Evolutionary conservation across 2,329 filamentous ascomycete species (phyloP), one percentile per base, ranked within the genome.

Genomic region (Epichloe typhina): DNA sequence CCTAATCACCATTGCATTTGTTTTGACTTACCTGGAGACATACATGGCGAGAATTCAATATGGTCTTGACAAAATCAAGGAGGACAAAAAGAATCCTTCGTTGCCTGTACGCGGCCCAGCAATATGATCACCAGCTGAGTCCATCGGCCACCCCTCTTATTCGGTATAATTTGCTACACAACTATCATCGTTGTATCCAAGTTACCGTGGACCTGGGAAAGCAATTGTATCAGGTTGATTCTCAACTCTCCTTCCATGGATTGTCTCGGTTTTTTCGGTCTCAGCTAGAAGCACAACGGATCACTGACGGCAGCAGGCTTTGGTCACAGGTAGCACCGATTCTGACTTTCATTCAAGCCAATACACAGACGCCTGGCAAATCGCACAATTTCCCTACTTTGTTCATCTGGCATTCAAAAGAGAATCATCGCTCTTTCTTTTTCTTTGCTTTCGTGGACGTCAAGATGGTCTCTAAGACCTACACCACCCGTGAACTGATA

Each of bases 401-500:
- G 43, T 70, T 73, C 54, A 58, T 62, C 54, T 70, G 66, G 63
- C 61, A 67, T 51, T 64, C 59, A 26, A 54, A 56, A 40, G 57
- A 60, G 21, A 64, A 55, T 33, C 63, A 65, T 57, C 65, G 66
- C 37, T 65, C 65, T 26, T 69, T 69, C 61, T 62, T 63, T 57
- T 57, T 72, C 52, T 71, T 72, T 55, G 68, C 65, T 54, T 69
- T 66, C 54, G 57, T 70, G 53, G 53, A 59, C 45, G 49, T 60
- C 59, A 60, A 61, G 50, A 76, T 77, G 74, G 62, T 63, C 50
- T 63, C 66, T 12, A 65, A 64, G 42, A 67, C 58, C 11, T 77
- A 77, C 56, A 68, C 65, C 8, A 60, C 69, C 47, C 59, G 62
- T 37, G 71, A 77, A 59, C 64, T 77, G n/a, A 61, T 76, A 43